phyloP scores from a whole-genome alignment of 2,329 filamentous ascomycete species.

The Fusarium agapanthi region DNA sequence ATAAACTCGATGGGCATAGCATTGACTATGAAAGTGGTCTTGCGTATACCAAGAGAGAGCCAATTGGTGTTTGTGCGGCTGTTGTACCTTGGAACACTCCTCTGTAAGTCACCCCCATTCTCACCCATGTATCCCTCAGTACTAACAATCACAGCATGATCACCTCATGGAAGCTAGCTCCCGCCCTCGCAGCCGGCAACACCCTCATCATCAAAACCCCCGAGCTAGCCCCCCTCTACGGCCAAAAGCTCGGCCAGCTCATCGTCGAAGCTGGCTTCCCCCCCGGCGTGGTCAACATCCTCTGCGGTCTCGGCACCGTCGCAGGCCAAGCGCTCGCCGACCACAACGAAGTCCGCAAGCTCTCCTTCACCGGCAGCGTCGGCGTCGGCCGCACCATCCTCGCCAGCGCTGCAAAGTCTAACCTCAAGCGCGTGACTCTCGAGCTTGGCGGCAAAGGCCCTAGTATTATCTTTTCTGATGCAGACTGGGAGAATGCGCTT shows the following conservation, averaged over 20 bases:
- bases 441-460: slow-evolving; percentile 77
- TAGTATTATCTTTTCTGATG: slow-evolving; percentile 67
- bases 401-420: slow-evolving; percentile 75
- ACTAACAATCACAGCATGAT: slow-evolving; percentile 16
- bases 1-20: slow-evolving; percentile 84
- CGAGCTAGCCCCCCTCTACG: slow-evolving; percentile 69
- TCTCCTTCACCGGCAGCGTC: slow-evolving; percentile 79
- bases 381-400: slow-evolving; percentile 73
- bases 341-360: slow-evolving; percentile 73
- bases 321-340: slow-evolving; percentile 72
- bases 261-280: slow-evolving; percentile 78
- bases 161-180: slow-evolving; percentile 66
- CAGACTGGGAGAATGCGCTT: slow-evolving; percentile 68
- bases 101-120: slow-evolving; percentile 37
- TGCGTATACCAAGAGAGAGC: slow-evolving; percentile 79
- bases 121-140: too few species aligned
- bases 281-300: slow-evolving; percentile 75
- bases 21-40: slow-evolving; percentile 76
- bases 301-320: slow-evolving; percentile 72
- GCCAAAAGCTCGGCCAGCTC: slow-evolving; percentile 68
- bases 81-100: slow-evolving; percentile 83
- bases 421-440: slow-evolving; percentile 80
- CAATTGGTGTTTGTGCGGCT: slow-evolving; percentile 73
- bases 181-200: slow-evolving; percentile 69
- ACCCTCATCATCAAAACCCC: slow-evolving; percentile 69